A percentile compares a stretch with the other conserved stretches of the same genome.
These are phyloP conservation scores for Candida pini DNA, from an alignment of 805 yeast genomes.

Conservation along the genomic window DNA sequence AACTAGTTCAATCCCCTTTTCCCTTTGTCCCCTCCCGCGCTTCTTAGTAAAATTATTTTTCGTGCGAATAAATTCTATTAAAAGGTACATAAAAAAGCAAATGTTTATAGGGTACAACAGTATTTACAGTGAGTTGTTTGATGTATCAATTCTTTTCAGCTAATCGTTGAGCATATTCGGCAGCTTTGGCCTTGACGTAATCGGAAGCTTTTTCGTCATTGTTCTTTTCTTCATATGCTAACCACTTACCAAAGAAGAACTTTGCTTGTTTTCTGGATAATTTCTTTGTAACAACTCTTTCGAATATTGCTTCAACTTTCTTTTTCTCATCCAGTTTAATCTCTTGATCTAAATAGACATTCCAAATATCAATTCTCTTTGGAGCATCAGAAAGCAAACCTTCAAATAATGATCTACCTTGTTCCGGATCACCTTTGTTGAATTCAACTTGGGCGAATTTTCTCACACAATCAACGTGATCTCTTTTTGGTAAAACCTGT, in stretches of 20 bases:
- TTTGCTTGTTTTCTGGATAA: constrained; percentile 85
- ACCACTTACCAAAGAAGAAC: constrained; percentile 92
- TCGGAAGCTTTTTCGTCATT: constrained; percentile 68
- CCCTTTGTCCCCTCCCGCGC: too few relatives aligned
- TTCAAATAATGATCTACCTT: constrained; percentile 91
- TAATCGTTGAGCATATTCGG: constrained; percentile 46
- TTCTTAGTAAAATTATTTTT: too few relatives aligned
- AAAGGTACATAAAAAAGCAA: too few relatives aligned
- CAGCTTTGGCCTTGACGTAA: constrained; percentile 87
- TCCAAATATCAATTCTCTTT: constrained; percentile 91
- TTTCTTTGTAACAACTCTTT: constrained; percentile 66
- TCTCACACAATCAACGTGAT: constrained; percentile 73
- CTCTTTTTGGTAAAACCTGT: constrained; percentile 62
- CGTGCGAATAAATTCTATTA: too few relatives aligned
- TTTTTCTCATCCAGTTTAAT: constrained; percentile 62
- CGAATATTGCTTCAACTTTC: constrained; percentile 74
- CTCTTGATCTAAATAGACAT: constrained; percentile 91
- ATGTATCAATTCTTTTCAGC: too few relatives aligned
- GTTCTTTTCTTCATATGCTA: constrained; percentile 64
- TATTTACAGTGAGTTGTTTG: too few relatives aligned
- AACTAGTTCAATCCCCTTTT: too few relatives aligned
- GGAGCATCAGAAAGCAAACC: constrained; percentile 88
- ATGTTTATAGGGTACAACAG: too few relatives aligned
- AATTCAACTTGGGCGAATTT: constrained; percentile 90
- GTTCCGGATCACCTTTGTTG: constrained; percentile 82